Evolutionary conservation across 768 basidiomycete species (phyloP).

Genomic region (Lactarius akahatsu): DNA sequence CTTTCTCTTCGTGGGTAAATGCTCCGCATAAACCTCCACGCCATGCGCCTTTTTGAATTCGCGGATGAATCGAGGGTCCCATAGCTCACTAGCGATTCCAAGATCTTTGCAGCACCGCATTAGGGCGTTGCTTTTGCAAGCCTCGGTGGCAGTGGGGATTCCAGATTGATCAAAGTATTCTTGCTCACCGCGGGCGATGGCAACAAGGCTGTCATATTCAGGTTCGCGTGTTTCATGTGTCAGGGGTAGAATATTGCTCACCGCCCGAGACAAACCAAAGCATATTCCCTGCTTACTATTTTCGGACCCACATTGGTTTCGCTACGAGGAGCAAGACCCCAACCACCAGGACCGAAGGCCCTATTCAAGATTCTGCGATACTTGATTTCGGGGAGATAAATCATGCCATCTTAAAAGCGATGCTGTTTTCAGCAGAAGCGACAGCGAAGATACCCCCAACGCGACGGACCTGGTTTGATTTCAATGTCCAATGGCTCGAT

Average conservation of each 20-base stretch:
- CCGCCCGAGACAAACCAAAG: conserved; percentile 90
- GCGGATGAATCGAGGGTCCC: conserved; percentile 96
- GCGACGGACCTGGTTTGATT: conserved; percentile 81
- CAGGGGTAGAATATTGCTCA: conserved; percentile 38
- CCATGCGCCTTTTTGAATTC: conserved; percentile 86
- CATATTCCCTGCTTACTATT: conserved; percentile 92
- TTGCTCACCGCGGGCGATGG: conserved; percentile 91
- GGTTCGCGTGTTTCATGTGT: conserved; percentile 1
- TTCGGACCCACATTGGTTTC: conserved; percentile 88
- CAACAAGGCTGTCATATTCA: conserved; percentile 62
- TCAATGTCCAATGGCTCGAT: conserved; percentile 80
- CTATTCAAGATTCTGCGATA: conserved; percentile 89
- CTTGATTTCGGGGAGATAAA: conserved; percentile 97
- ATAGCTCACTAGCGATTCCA: conserved; percentile 93
- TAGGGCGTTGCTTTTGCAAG: conserved; percentile 93
- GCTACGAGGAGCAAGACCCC: conserved; percentile 93
- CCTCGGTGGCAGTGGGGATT: conserved; percentile 91
- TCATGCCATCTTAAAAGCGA: conserved; percentile 67
- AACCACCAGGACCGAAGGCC: conserved; percentile 94
- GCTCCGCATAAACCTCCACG: conserved; percentile 82
- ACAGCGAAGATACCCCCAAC: background rate
- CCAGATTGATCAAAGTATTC: conserved; percentile 93
- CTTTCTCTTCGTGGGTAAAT: conserved; percentile 88
- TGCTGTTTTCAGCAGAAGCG: background rate
- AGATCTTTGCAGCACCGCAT: conserved; percentile 98